Percentiles rank a stretch among this genome's conserved stretches.
Conservation (phyloP, 768 basidiomycete species). For the Clitopilus passeckerianus region DNA sequence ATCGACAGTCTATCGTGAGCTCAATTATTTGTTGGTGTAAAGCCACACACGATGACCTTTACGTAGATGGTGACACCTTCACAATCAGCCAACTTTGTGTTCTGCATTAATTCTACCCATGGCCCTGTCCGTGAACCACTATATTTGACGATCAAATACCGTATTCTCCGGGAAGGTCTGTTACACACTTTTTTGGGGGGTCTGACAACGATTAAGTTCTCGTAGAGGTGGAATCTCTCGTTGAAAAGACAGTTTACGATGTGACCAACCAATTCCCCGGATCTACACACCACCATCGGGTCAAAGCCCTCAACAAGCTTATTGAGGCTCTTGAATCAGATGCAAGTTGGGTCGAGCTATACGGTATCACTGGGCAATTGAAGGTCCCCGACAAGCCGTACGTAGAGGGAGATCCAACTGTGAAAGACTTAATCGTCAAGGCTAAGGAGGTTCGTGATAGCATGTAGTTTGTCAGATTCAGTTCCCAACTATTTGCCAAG, state of each 20-base stretch:
- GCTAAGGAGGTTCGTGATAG: slow-evolving; percentile 24
- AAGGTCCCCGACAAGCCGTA: slow-evolving; percentile 40
- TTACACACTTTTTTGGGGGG: not conserved
- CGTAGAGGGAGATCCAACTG: slow-evolving; percentile 21
- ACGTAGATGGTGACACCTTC: slow-evolving; percentile 69
- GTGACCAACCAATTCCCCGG: slow-evolving; percentile 31
- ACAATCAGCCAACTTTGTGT: slow-evolving; percentile 76
- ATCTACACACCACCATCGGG: slow-evolving; percentile 30
- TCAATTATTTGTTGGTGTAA: slow-evolving; percentile 5
- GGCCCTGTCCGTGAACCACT: slow-evolving; percentile 66
- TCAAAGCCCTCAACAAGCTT: slow-evolving; percentile 39
- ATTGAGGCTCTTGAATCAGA: slow-evolving; percentile 59
- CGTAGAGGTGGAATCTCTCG: slow-evolving; percentile 66
- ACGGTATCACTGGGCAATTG: slow-evolving; percentile 68
- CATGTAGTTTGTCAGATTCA: not conserved
- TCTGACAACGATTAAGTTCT: not conserved
- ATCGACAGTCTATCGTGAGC: slow-evolving; percentile 45
- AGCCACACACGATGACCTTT: not conserved
- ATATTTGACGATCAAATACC: slow-evolving; percentile 64
- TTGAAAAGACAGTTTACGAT: slow-evolving; percentile 43
- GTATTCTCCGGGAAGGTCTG: slow-evolving; percentile 78
- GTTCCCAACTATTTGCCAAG: slow-evolving; percentile 17
- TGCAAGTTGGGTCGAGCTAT: slow-evolving; percentile 64
- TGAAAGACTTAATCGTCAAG: slow-evolving; percentile 21
- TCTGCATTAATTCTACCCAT: slow-evolving; percentile 61